These are phyloP conservation scores for Talaromyces albobiverticillius DNA, from an alignment of 2,329 filamentous ascomycete species.

Conservation along the genomic window DNA sequence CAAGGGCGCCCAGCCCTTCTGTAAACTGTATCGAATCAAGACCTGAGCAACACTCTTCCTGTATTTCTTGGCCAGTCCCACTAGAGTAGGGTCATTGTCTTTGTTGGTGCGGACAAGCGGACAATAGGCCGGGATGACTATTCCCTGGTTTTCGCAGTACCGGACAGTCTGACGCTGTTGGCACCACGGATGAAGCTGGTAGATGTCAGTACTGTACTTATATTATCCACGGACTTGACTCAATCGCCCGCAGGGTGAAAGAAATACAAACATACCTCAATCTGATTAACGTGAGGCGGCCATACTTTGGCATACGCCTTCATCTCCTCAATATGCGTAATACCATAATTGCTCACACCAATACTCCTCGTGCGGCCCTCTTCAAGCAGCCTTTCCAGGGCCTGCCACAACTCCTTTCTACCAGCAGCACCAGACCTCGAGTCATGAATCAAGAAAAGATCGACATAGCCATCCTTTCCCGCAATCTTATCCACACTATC, in stretches of 20 bases:
- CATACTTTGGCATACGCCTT: slow-evolving; percentile 62
- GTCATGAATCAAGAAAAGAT: slow-evolving; percentile 69
- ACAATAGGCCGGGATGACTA: slow-evolving; percentile 54
- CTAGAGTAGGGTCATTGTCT: slow-evolving; percentile 65
- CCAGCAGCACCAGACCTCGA: slow-evolving; percentile 54
- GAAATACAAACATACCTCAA: slow-evolving; percentile 54
- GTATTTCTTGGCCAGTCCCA: slow-evolving; percentile 67
- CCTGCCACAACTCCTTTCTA: slow-evolving; percentile 63
- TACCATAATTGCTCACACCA: slow-evolving; percentile 70
- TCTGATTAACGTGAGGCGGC: slow-evolving; percentile 72
- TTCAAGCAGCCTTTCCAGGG: slow-evolving; percentile 59
- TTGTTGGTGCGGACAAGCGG: slow-evolving; percentile 65
- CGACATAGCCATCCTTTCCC: slow-evolving; percentile 59
- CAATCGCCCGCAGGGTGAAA: not conserved
- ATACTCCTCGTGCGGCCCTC: slow-evolving; percentile 63
- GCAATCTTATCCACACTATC: slow-evolving; percentile 64
- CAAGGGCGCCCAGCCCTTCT: slow-evolving; percentile 71
- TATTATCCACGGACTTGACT: too few relatives aligned
- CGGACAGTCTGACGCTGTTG: slow-evolving; percentile 60
- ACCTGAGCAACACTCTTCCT: slow-evolving; percentile 73
- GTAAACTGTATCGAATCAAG: slow-evolving; percentile 75
- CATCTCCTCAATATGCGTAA: slow-evolving; percentile 67
- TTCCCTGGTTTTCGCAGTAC: slow-evolving; percentile 53
- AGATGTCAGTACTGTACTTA: too few relatives aligned
- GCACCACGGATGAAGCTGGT: slow-evolving; percentile 68